Percentiles rank a stretch among this genome's conserved stretches.
These are phyloP conservation scores for Talaromyces sp. DNA, from an alignment of 2,329 filamentous ascomycete species.

Conservation along the genomic window DNA sequence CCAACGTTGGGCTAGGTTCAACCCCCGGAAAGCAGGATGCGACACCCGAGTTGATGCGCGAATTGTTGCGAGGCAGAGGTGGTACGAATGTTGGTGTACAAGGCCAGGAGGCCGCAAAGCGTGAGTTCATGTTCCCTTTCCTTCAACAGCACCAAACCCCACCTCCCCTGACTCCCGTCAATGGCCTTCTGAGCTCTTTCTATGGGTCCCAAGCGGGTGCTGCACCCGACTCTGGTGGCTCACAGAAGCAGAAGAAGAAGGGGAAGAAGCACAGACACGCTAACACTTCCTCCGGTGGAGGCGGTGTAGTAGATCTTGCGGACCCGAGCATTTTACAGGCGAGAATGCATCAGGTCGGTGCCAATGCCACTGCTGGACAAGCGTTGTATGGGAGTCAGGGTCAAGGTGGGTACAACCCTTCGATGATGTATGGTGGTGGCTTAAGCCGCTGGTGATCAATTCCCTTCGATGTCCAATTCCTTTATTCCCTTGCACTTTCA, in stretches of 20 bases:
- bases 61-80: constrained; percentile 73
- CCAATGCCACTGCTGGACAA: constrained; percentile 73
- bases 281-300: constrained; percentile 99
- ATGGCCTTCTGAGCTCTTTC: constrained; percentile 87
- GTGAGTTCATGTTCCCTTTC: constrained; percentile 97
- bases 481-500: constrained; percentile 13
- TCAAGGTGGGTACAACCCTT: constrained; percentile 86
- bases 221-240: constrained; percentile 79
- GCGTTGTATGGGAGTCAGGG: constrained; percentile 85
- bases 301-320: constrained; percentile 99
- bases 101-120: constrained; percentile 85
- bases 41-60: constrained; percentile 75
- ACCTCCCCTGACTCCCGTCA: constrained; percentile 87
- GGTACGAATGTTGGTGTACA: constrained; percentile 64
- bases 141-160: constrained; percentile 86
- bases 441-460: constrained; percentile 67
- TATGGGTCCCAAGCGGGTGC: constrained; percentile 83
- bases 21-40: constrained; percentile 69
- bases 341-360: constrained; percentile 89
- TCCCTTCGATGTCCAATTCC: constrained; percentile 4
- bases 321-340: constrained; percentile 99
- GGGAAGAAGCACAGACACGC: constrained; percentile 99
- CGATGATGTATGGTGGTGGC: constrained; percentile 77
- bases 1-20: constrained; percentile 65
- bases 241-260: constrained; percentile 99